Base-by-base conservation (phyloP, 2,329 filamentous ascomycete genomes). In the Westerdykella aurantiaca region DNA sequence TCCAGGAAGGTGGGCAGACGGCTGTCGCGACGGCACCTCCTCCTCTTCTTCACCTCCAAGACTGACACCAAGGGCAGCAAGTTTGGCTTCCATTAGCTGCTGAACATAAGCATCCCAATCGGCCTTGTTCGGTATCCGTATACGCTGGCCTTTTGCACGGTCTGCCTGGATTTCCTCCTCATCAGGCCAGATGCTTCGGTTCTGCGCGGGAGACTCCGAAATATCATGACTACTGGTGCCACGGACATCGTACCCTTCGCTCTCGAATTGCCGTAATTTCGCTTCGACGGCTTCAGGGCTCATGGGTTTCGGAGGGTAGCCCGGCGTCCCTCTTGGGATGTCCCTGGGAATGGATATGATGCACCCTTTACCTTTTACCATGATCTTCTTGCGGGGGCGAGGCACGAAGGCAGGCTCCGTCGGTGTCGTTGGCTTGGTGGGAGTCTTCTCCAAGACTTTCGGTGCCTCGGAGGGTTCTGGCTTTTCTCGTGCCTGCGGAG, bases 11-110 rank as follows among this genome's bases (percentile, higher is more conserved):
- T 86, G 83, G 37, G 80, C 81, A 7, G 88, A 89, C 17, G 81
- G 74, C 57, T 86, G 84, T 45, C 84, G 75, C 12, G 88, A 91
- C 52, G 84, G 76, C 3, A 81, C 80, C 34, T 75, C 68, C 34
- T 75, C 68, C 10, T 82, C 80, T 41, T 93, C 87, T 5, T 88
- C 84, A 39, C 85, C 82, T 31, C 82, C 86, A 48, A 87, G 77
- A 14, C 82, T 89, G 11, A 97, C 93, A 51, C 93, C 93, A 43
- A 98, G 76, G 40, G 91, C 90, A 48, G 89, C 83, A 41, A 98
- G 75, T 70, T 96, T 98, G 48, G 91, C 88, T 70, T 98, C 93
- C 54, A 87, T 82, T 31, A 97, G 73, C 53, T 85, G 83, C 43
- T 85, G 79, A 46, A 90, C 85, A 66, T 97, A 95, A 21, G 81